Percentiles rank a stretch among this genome's conserved stretches.
phyloP scores from a whole-genome alignment of 257 asterid species.

The Gynochthodes officinalis region DNA sequence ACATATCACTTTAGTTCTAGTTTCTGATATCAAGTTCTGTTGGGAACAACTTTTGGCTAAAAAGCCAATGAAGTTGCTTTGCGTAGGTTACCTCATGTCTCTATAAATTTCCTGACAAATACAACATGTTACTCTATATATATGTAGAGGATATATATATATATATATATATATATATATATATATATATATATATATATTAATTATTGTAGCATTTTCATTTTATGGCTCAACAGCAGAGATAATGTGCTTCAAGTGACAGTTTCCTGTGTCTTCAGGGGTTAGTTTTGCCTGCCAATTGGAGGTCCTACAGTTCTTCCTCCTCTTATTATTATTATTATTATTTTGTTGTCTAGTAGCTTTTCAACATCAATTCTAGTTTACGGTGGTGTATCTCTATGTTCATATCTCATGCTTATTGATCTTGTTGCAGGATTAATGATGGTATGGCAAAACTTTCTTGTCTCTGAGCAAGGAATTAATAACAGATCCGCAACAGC shows the following conservation, averaged over 20 bases:
- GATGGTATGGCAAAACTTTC: conserved; percentile 1
- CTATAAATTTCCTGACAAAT: neutral
- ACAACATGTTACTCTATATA: too few relatives aligned
- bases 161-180: too few relatives aligned
- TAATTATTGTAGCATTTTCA: neutral
- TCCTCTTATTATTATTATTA: neutral
- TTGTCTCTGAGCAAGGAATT: neutral
- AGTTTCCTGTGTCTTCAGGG: neutral
- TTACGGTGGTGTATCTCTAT: neutral
- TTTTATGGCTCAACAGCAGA: neutral
- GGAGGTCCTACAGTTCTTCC: neutral
- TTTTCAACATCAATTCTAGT: neutral
- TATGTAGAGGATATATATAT: too few relatives aligned
- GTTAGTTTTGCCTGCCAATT: neutral
- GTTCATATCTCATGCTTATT: neutral
- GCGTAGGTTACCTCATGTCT: neutral
- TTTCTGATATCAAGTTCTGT: neutral
- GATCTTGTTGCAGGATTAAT: conserved; percentile 3
- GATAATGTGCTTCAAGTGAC: neutral
- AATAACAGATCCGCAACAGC: neutral
- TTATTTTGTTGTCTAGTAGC: too few relatives aligned
- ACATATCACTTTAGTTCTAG: neutral
- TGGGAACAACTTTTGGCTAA: neutral
- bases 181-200: neutral
- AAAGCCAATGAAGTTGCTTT: neutral